A percentile compares a stretch with the other conserved stretches of the same genome.
These are phyloP conservation scores for Vitis rupestris DNA, from an alignment of 164 flowering plant species.

Conservation along the genomic window DNA sequence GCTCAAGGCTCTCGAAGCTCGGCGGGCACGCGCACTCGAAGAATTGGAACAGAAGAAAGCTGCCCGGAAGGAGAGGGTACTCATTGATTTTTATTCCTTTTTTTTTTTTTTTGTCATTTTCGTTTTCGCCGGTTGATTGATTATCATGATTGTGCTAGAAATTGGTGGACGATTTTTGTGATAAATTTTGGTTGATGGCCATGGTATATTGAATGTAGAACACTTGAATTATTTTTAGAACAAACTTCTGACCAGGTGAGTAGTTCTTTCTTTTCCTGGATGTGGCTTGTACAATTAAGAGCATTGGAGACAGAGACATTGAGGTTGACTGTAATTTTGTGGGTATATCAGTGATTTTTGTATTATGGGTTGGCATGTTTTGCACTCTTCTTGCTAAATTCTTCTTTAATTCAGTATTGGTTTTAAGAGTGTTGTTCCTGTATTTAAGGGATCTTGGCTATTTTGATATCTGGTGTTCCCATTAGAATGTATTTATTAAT, in stretches of 20 bases:
- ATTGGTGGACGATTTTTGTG: background rate
- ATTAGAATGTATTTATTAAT: too few relatives aligned
- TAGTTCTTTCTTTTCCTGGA: background rate
- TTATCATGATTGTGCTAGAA: too few relatives aligned
- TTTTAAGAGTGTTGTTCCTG: too few relatives aligned
- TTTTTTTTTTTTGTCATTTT: background rate
- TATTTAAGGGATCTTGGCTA: too few relatives aligned
- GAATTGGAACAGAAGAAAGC: constrained; percentile 90
- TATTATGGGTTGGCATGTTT: too few relatives aligned
- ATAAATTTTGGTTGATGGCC: background rate
- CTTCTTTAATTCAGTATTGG: too few relatives aligned
- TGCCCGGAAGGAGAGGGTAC: constrained; percentile 88
- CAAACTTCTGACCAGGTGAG: background rate
- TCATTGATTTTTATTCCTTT: constrained; percentile 6
- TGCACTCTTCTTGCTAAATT: too few relatives aligned
- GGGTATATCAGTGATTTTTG: background rate
- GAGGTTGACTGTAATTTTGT: background rate
- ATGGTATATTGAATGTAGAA: too few relatives aligned
- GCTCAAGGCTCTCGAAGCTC: constrained; percentile 86
- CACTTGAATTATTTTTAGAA: background rate
- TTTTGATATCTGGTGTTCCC: too few relatives aligned
- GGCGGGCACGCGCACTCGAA: constrained; percentile 72
- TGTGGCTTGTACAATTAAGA: background rate
- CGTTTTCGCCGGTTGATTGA: background rate
- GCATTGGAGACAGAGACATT: background rate